Evolutionary conservation across 1,139 yeast species (phyloP), one percentile per base, ranked within the genome.

Genomic region (Geotrichum fermentans): DNA sequence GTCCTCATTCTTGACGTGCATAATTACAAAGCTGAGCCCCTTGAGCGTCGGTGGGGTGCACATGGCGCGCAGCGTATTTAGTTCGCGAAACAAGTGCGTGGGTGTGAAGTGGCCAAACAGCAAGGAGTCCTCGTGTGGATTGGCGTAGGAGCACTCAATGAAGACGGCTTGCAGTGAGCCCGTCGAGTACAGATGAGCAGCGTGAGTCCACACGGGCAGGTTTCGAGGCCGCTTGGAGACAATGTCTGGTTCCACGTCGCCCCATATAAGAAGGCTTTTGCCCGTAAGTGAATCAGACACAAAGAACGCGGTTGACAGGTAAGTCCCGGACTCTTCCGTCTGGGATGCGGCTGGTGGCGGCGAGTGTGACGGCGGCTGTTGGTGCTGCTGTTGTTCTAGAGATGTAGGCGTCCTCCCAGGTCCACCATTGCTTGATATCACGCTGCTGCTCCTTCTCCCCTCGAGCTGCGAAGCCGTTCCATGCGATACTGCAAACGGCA

Each of bases 31-130:
- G 38, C 78, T 72, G 14, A 87, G 61, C 0, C 73, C 78, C 13
- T 64, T 51, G 16, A 82, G 63, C 30, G 49, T 40, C 38, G 14
- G 43, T 11, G 16, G 34, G 6, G 7, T 34, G n/a, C 33, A 28
- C 22, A 39, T 26, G n/a, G 8, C 38, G 6, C 22, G 20, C 16
- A 34, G 18, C 38, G 24, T n/a, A 3, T 14, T 55, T 34, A 89
- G 68, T 58, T 87, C 95, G 16, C 67, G 61, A 13, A 84, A 71
- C 30, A 88, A 66, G 56, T 77, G 75, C 3, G 63, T 56, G 2
- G 96, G 95, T 21, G 85, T 80, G 64, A 89, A 63, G 66, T 89
- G 97, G 1, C 97, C 97, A 62, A 79, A 88, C 41, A 84, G 60
- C n/a, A 39, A 8, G 3, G 26, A 13, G n/a, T 71, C 73, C 0